Evolutionary conservation across 1,284 basidiomycete species (phyloP).

Genomic region (Omphalotus olearius): DNA sequence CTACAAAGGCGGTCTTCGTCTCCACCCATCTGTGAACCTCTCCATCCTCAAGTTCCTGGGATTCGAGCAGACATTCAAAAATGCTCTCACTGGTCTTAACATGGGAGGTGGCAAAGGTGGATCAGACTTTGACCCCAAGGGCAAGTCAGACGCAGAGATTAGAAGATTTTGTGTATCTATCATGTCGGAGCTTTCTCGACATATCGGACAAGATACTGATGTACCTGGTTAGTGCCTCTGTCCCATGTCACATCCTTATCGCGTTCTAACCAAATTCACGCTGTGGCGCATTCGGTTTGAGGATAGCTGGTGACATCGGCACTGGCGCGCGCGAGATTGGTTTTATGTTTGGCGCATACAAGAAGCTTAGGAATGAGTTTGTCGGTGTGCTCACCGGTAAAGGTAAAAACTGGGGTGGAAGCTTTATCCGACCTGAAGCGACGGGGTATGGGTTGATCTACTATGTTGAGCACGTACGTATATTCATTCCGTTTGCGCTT

Average conservation of each 20-base stretch:
- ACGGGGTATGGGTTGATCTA: constrained; percentile 79
- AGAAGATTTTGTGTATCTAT: constrained; percentile 68
- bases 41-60: constrained; percentile 86
- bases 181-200: constrained; percentile 71
- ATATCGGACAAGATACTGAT: constrained; percentile 75
- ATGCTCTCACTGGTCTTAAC: constrained; percentile 74
- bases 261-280: background rate
- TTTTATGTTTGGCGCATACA: constrained; percentile 74
- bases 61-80: constrained; percentile 82
- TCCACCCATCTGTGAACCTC: constrained; percentile 81
- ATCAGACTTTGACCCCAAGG: constrained; percentile 80
- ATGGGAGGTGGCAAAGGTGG: constrained; percentile 78
- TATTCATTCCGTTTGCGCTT: background rate
- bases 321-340: constrained; percentile 69
- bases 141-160: constrained; percentile 76
- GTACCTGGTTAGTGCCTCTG: constrained; percentile 46
- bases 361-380: constrained; percentile 73
- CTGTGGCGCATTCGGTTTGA: background rate
- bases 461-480: constrained; percentile 67
- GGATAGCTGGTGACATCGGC: constrained; percentile 66
- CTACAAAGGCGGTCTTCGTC: constrained; percentile 81
- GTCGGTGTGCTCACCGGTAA: constrained; percentile 78
- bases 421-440: constrained; percentile 69
- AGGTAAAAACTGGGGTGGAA: constrained; percentile 72
- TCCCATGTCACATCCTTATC: background rate